Evolutionary conservation across 2,329 filamentous ascomycete genomes (phyloP), one percentile per base, ranked within the genome.

Genomic region (Colletotrichum lindemuthianum): DNA sequence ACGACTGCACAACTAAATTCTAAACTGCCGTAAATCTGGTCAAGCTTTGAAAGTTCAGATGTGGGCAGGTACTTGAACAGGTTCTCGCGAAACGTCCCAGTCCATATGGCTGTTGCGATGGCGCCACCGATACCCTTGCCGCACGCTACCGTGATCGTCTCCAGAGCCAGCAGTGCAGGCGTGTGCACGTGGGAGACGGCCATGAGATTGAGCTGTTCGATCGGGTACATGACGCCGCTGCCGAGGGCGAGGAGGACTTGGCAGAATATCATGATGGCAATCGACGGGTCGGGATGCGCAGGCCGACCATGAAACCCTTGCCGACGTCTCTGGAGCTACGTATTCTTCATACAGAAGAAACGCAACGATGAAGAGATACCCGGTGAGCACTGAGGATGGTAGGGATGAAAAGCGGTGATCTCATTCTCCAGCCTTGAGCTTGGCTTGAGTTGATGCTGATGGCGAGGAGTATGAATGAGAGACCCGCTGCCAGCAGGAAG

Each of bases 321-420:
- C 43, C 53, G n/a, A 82, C 13, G 84, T 81, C 43, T 81, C 80
- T 0, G 77, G 81, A 0, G 86, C 82, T 45, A 86, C 69, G 52
- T 78, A 87, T 15, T 76, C 81, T 71, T 89, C 86, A 75, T 79
- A 82, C 2, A 80, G 65, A 0, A 75, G 77, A 55, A 84, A 79
- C 11, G 75, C 61, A 12, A 82, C 65, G 2, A 89, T 73, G 61
- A 84, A 81, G 7, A 85, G 69, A 11, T 79, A 74, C 4, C 86
- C 86, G 12, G 87, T 67, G 5, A 87, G 79, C 86, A 11, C 87
- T 67, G 5, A 87, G 79, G 34, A 82, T 75, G 70, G 83, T 79
- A 55, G 75, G 77, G 41, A 84, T 80, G 63, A 84, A 78, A 67
- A 78, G 79, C n/a, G 74, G 74, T 2, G 75, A 79, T 16, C 72